Conservation (phyloP, 2,329 filamentous ascomycete species). For the Diaporthe destruens region DNA sequence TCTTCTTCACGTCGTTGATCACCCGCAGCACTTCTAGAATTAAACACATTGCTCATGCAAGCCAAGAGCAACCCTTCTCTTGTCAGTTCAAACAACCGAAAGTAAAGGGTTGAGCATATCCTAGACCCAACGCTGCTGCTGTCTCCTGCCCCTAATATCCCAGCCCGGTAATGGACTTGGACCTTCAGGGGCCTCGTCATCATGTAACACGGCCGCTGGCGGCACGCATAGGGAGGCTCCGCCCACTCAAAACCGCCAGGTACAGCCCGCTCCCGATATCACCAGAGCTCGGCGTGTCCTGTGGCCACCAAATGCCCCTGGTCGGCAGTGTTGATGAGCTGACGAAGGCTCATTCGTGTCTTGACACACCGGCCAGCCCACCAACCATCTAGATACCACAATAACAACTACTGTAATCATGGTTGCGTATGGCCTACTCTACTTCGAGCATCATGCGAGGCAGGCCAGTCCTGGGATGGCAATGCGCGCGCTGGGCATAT, state of each 20-base stretch:
- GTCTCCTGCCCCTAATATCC: background rate
- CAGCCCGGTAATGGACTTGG: background rate
- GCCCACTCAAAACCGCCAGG: constrained; percentile 22
- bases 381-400: background rate
- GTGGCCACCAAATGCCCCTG: background rate
- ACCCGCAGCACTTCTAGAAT: background rate
- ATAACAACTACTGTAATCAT: background rate
- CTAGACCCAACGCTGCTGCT: background rate
- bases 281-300: background rate
- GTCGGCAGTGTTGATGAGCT: constrained; percentile 1
- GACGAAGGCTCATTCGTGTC: constrained; percentile 30
- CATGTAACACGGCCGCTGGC: constrained; percentile 8
- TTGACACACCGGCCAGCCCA: constrained; percentile 1
- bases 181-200: constrained; percentile 20
- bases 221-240: constrained; percentile 22
- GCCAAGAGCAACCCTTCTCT: background rate
- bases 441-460: background rate
- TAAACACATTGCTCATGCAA: background rate
- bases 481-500: background rate
- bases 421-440: background rate
- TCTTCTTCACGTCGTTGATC: background rate
- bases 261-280: background rate
- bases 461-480: background rate
- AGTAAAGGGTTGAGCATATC: constrained; percentile 7
- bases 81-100: constrained; percentile 17